A percentile compares a stretch with the other conserved stretches of the same genome.
These are phyloP conservation scores for Coniochaeta prunicola DNA, from an alignment of 2,329 filamentous ascomycete genomes.

Conservation along the genomic window DNA sequence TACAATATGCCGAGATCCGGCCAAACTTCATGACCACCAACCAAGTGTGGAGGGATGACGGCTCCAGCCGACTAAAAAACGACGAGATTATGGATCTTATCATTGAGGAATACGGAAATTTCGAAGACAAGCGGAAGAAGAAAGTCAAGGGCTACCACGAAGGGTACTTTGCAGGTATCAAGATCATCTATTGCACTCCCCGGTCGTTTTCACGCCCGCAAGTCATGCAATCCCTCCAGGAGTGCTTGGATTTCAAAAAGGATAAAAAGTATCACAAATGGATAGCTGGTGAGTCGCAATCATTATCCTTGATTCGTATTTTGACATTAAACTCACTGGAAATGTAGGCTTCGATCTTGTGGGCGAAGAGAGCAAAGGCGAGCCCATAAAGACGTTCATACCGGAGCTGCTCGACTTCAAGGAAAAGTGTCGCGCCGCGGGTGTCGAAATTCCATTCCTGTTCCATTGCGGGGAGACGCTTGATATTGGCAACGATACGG, in stretches of 20 bases:
- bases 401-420: constrained; percentile 50
- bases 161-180: constrained; percentile 57
- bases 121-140: constrained; percentile 22
- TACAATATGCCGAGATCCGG: constrained; percentile 65
- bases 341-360: constrained; percentile 59
- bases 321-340: background rate
- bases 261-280: constrained; percentile 40
- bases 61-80: constrained; percentile 17
- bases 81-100: constrained; percentile 54
- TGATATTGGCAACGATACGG: constrained; percentile 54
- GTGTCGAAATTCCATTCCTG: constrained; percentile 59
- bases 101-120: constrained; percentile 43
- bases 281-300: constrained; percentile 49
- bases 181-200: constrained; percentile 66
- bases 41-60: constrained; percentile 52
- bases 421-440: constrained; percentile 35
- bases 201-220: constrained; percentile 43
- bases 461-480: constrained; percentile 74
- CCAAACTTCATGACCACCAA: constrained; percentile 62
- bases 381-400: constrained; percentile 49
- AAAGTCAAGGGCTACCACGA: constrained; percentile 17
- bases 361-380: constrained; percentile 57
- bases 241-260: constrained; percentile 55
- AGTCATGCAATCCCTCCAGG: constrained; percentile 46
- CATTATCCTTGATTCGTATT: background rate